phyloP scores from a whole-genome alignment of 495 filamentous ascomycete species.

The Talaromyces borbonicus region DNA sequence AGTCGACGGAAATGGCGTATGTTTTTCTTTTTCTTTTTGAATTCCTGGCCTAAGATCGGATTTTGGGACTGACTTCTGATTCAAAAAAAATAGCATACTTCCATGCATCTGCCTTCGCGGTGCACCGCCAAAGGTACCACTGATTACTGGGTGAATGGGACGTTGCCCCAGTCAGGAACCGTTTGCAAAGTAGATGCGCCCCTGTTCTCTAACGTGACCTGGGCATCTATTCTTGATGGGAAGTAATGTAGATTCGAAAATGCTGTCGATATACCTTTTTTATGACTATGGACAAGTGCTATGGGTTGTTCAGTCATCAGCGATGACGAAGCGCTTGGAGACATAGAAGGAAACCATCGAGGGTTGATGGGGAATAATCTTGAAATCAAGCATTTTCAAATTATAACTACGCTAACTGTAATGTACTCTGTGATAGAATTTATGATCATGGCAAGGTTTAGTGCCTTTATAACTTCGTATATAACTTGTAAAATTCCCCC shows the following conservation, averaged over 20 bases:
- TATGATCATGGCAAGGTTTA: no score
- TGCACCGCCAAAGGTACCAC: conserved; percentile 23
- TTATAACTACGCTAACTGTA: no score
- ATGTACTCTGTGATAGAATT: no score
- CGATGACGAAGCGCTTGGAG: no score
- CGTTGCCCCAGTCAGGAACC: conserved; percentile 23
- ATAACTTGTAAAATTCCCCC: no score
- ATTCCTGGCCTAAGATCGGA: background rate
- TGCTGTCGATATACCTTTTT: background rate
- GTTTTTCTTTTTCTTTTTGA: conserved; percentile 10
- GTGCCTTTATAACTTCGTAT: no score
- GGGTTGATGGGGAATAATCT: no score
- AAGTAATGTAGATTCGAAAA: background rate
- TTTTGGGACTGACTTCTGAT: background rate
- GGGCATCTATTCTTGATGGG: background rate
- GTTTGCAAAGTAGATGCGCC: conserved; percentile 15
- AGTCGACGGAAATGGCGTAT: conserved; percentile 31
- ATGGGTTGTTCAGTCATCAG: no score
- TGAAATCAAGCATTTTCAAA: no score
- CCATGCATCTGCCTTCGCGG: conserved; percentile 22
- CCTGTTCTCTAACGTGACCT: conserved; percentile 5
- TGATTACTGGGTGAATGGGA: conserved; percentile 27
- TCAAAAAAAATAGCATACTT: conserved; percentile 19
- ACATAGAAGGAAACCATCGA: no score
- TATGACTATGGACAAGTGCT: background rate